Conservation (phyloP, 2,329 filamentous ascomycete species). For the Biscogniauxia mediterranea region DNA sequence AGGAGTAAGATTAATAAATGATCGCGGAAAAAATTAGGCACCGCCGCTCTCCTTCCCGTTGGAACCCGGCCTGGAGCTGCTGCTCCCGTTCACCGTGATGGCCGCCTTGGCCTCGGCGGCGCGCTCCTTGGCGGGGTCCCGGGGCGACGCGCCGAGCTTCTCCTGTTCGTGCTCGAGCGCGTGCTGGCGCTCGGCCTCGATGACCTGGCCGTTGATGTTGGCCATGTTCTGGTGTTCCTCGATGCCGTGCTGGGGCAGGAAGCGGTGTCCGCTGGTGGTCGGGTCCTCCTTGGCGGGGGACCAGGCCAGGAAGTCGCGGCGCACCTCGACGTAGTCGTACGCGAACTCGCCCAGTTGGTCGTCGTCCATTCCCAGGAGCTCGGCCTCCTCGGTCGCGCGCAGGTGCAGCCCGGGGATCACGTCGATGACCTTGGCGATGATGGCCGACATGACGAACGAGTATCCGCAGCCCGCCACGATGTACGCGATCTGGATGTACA, state of each 20-base stretch:
- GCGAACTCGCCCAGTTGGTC: slow-evolving; percentile 89
- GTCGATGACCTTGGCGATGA: slow-evolving; percentile 74
- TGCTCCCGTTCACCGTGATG: background rate
- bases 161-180: slow-evolving; percentile 36
- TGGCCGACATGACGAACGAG: slow-evolving; percentile 69
- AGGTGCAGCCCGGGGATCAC: slow-evolving; percentile 74
- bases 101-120: slow-evolving; percentile 12
- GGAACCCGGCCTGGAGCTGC: background rate
- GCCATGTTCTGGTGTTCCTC: slow-evolving; percentile 66
- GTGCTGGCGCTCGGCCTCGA: slow-evolving; percentile 34
- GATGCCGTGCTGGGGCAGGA: slow-evolving; percentile 71
- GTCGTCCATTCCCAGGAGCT: slow-evolving; percentile 85
- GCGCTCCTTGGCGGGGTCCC: slow-evolving; percentile 26
- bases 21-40: background rate
- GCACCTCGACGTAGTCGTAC: slow-evolving; percentile 87
- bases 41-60: background rate
- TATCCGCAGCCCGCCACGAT: slow-evolving; percentile 66
- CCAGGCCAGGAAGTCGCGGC: slow-evolving; percentile 85
- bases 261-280: slow-evolving; percentile 53
- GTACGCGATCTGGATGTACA: slow-evolving; percentile 80
- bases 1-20: no score
- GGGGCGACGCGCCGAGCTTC: slow-evolving; percentile 29
- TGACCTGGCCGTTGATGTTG: slow-evolving; percentile 50
- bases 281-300: slow-evolving; percentile 71
- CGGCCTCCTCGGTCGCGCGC: slow-evolving; percentile 76